Evolutionary conservation across 2,329 filamentous ascomycete species (phyloP), one percentile per base, ranked within the genome.

Genomic region (Sordariomycetes sp.): DNA sequence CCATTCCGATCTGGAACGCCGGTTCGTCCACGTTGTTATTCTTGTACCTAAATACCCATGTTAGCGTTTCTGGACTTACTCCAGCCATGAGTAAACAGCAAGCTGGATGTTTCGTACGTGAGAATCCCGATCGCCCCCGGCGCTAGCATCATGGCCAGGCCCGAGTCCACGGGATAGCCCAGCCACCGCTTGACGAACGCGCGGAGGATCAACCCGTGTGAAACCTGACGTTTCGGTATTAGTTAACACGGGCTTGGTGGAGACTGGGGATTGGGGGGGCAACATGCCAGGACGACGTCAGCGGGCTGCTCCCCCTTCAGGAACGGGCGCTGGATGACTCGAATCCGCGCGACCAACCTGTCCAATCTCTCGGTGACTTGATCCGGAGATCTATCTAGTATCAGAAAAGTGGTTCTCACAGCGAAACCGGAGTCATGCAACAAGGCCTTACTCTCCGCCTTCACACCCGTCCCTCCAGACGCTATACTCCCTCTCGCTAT

Each of bases 151-250:
- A 97, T 84, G 6, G 85, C 82, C 46, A 90, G 88, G 8, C 88
- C 90, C 55, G 90, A 86, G 58, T 83, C 80, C 59, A 97, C 75
- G 12, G 82, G 77, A 74, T 88, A 88, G 0, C 84, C 83, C 0
- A 86, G 80, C 92, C 92, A 97, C 34, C 91, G 79, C 77, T 93
- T 89, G 7, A 91, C 91, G 69, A 97, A 90, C 0, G 89, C 89
- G n/a, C 92, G 79, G 57, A 97, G 74, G 59, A 96, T 93, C 72
- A 96, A 92, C 0, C 92, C 92, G 68, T 97, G 92, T 24, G 90
- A 92, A 7, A 97, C 90, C 54, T 68, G 34, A 34, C 5, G 43
- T 43, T 16, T 43, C 40, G 18, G 4, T 43, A 8, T 35, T 35
- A 35, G 12, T 7, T 6, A 35, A 35, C 7, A 7, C 6, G 34